Evolutionary conservation across 1,139 yeast species (phyloP), one percentile per base, ranked within the genome.

Genomic region (Magnusiomyces clavatus): DNA sequence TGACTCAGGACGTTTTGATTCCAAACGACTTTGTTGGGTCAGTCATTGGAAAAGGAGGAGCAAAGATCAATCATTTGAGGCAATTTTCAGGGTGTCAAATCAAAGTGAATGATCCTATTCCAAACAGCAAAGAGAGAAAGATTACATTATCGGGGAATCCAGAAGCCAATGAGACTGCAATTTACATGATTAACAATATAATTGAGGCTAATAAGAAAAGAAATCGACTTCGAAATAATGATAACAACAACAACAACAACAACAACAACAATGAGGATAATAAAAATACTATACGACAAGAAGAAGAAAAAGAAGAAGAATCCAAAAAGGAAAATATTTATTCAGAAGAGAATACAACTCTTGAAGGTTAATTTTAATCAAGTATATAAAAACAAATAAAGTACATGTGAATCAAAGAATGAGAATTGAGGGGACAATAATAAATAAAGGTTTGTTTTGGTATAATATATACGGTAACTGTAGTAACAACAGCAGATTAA

Each of bases 41-140:
- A 40, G 84, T 88, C 19, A 88, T 88, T 58, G 96, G 96, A 6
- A 86, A 83, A 68, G 88, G 88, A 41, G 96, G 96, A 29, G 80
- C 82, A 62, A 86, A 83, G 61, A 84, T 88, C 54, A 86, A 83
- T 62, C 88, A 85, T 57, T 83, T 88, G 47, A 78, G 95, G 59
- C 84, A 82, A 57, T 75, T 80, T 48, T 81, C 92, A 45, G 92
- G 95, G 48, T 78, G 88, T 42, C 82, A 83, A 53, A 87, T 88
- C 29, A 80, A 81, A 59, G 83, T 88, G 51, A 83, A 78, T 58
- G 88, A 83, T 48, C 64, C 61, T 69, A 56, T 56, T 13, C 56
- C 57, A 78, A 34, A 56, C 67, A 57, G 55, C 14, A 58, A 58
- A 39, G 85, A 85, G 60, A 73, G 95, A 58, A 78, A 78, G 60